These are phyloP conservation scores for Podospora comata DNA, from an alignment of 495 filamentous ascomycete species.

Conservation along the genomic window DNA sequence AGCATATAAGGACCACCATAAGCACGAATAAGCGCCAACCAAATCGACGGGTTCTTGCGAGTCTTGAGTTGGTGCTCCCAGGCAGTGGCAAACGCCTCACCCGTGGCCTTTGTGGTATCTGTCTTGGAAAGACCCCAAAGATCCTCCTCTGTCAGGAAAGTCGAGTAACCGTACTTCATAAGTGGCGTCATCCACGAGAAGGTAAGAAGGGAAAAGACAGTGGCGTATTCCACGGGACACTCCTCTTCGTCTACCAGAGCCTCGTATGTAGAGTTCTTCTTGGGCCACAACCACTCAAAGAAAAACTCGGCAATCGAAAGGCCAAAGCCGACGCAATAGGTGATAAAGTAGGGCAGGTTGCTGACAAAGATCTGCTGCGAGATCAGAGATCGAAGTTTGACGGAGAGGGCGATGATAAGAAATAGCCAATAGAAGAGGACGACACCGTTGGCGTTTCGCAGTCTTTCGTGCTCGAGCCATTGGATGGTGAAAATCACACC, in stretches of 20 bases:
- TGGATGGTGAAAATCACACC: conserved; percentile 80
- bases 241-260: conserved; percentile 79
- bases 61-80: conserved; percentile 78
- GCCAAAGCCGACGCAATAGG: conserved; percentile 70
- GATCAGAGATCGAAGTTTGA: conserved; percentile 88
- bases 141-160: conserved; percentile 92
- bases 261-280: conserved; percentile 78
- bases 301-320: conserved; percentile 71
- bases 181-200: conserved; percentile 99
- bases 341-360: conserved; percentile 71
- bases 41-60: conserved; percentile 72
- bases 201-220: conserved; percentile 88
- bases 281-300: conserved; percentile 89
- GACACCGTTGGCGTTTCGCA: conserved; percentile 85
- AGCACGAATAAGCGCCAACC: conserved; percentile 81
- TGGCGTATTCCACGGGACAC: conserved; percentile 92
- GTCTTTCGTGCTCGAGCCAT: conserved; percentile 86
- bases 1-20: conserved; percentile 81
- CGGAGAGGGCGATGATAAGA: conserved; percentile 70
- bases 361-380: conserved; percentile 65
- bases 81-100: conserved; percentile 60
- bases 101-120: conserved; percentile 73
- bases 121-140: conserved; percentile 84
- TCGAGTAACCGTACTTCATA: conserved; percentile 93
- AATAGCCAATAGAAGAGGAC: conserved; percentile 97